Conservation (phyloP, 2,329 filamentous ascomycete genomes). For the Sclerotinia spermophila region DNA sequence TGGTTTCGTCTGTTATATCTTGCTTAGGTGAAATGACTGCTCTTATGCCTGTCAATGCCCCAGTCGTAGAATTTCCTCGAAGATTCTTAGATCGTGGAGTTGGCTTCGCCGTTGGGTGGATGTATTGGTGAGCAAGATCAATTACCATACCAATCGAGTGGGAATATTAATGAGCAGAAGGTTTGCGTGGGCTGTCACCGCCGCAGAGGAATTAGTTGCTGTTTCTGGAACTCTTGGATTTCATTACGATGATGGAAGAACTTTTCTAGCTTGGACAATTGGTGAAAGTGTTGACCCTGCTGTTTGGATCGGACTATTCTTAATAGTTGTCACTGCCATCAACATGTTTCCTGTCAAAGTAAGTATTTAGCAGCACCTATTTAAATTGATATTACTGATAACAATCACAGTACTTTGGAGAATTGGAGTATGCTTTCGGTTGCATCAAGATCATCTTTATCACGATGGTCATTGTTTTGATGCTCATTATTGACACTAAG, state of each 20-base stretch:
- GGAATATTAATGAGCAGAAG: constrained; percentile 27
- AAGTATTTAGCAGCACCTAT: constrained; percentile 3
- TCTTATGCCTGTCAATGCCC: constrained; percentile 42
- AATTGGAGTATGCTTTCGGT: constrained; percentile 41
- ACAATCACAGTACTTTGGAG: constrained; percentile 34
- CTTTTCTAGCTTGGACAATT: constrained; percentile 36
- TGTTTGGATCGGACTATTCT: constrained; percentile 41
- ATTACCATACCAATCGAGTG: neutral
- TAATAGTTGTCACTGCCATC: constrained; percentile 38
- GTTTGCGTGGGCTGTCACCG: constrained; percentile 41
- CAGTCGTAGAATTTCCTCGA: constrained; percentile 41
- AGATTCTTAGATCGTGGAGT: constrained; percentile 40
- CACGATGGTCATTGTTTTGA: constrained; percentile 39
- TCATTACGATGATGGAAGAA: constrained; percentile 39
- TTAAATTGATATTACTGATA: neutral
- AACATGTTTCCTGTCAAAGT: constrained; percentile 42
- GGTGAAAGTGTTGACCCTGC: constrained; percentile 39
- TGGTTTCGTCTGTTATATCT: constrained; percentile 44
- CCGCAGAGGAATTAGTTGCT: constrained; percentile 40
- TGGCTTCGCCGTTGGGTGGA: constrained; percentile 42
- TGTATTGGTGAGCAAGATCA: constrained; percentile 37
- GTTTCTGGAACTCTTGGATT: constrained; percentile 39
- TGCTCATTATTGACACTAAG: constrained; percentile 41
- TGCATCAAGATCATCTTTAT: constrained; percentile 41
- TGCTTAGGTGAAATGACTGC: constrained; percentile 43